A percentile compares a stretch with the other conserved stretches of the same genome.
These are phyloP conservation scores for Acacia pycnantha DNA, from an alignment of 331 rosid genomes.

Conservation along the genomic window DNA sequence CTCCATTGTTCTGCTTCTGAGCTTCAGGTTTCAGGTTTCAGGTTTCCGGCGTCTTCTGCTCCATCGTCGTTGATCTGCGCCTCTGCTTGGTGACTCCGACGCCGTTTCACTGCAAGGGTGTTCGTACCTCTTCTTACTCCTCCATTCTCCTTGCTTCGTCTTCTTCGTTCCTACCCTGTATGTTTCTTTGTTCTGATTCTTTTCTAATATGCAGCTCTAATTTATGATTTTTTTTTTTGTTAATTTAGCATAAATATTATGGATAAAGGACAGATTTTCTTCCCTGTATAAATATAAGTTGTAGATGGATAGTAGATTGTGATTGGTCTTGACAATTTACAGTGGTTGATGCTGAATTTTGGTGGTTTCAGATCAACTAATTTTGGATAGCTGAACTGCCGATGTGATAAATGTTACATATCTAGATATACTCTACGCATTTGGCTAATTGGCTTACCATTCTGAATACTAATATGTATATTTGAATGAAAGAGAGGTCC, in stretches of 20 bases:
- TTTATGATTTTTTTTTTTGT: slow-evolving; percentile 16
- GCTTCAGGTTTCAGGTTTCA: neutral
- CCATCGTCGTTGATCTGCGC: neutral
- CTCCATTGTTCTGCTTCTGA: too few species aligned
- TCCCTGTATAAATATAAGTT: neutral
- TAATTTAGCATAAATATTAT: slow-evolving; percentile 15
- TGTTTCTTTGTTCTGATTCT: neutral
- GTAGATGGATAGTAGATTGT: neutral
- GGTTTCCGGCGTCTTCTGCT: neutral
- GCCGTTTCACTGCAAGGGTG: neutral
- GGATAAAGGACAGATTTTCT: slow-evolving; percentile 9
- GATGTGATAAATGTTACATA: neutral
- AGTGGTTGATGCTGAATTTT: slow-evolving; percentile 19
- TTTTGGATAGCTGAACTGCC: neutral
- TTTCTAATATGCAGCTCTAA: neutral
- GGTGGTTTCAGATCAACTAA: neutral
- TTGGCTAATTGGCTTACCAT: neutral
- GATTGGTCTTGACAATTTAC: slow-evolving; percentile 15
- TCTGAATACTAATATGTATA: neutral
- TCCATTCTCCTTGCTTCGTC: neutral
- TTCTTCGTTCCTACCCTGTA: neutral
- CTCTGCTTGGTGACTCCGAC: neutral
- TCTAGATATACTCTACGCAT: neutral
- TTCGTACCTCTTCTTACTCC: neutral
- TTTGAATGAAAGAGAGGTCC: neutral